Base-by-base conservation (phyloP, 1,139 yeast genomes). In the Diutina pseudorugosa region DNA sequence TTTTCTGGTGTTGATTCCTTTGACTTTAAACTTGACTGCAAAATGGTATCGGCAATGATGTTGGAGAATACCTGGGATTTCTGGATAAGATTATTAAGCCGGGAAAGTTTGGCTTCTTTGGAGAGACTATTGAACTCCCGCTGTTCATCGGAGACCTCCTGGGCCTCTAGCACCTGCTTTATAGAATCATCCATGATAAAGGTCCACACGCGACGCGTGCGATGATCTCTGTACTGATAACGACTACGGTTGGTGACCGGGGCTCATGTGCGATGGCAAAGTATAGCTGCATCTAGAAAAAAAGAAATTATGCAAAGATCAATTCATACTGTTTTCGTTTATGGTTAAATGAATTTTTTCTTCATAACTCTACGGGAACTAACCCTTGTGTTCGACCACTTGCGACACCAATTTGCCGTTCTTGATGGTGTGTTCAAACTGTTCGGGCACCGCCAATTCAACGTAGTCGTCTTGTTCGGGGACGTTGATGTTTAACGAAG, bases 391-490 rank as follows among this genome's bases (percentile, higher is more conserved):
- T 59, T 74, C 78, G 16, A 73, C 75, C 52, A 74, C 77, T 55
- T 69, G 75, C 51, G 71, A 68, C 18, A 66, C 65, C 55, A 74
- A 64, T 59, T 71, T 72, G 16, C 78, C 77, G 55, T 65, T 59
- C 58, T 65, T 68, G 52, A 74, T 59, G 12, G 68, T 60, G 66
- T 87, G 95, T 61, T 81, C 81, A 67, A 91, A 76, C 70, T 91
- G 97, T 66, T 91, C 97, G 2, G 97, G 96, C 42, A 85, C 80
- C 6, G 96, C 82, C 56, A 82, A 71, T 64, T 91, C 98, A 53
- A 74, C 77, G 66, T 78, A 83, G 60, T 85, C 74, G 53, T 78
- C 86, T 25, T 72, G 81, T 51, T 72, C 69, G 47, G 95, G 96
- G 47, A 89, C 76, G 61, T 89, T 87, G 58, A 91, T 74, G 66